Evolutionary conservation across 192 early-diverging fungal genomes (phyloP), one percentile per base, ranked within the genome.

Genomic region (Gigaspora rosea): DNA sequence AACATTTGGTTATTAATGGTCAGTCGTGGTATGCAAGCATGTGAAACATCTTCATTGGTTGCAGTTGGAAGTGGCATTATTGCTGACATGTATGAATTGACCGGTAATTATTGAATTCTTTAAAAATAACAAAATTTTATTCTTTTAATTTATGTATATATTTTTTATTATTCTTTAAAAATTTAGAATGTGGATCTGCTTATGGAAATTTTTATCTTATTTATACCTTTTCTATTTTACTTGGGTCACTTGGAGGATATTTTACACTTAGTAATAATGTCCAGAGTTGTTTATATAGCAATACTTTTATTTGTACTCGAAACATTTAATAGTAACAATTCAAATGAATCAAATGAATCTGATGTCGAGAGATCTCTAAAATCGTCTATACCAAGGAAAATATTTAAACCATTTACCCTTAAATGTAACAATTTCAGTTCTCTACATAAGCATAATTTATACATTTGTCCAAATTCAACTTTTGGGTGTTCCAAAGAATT

Each of bases 121-220:
- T 61, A 27, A 22, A 61, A 27, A 59, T 15, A 59, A 27, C 15
- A 61, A 20, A 27, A 22, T 27, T 27, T 61, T 27, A 20, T 9
- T 61, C 10, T 61, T 20, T 22, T 0, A 27, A n/a, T 18, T n/a
- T 59, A 18, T 59, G 5, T 22, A 8, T 27, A 27, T 11, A 22
- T 61, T 61, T 61, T 22, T 20, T 61, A 27, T 11, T 20, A 27
- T 61, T 11, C 22, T 61, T 27, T n/a, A 3, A 9, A 8, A 68
- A 46, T 47, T 41, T 5, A 68, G 82, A 83, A 52, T 77, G 82
- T 20, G 82, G 82, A 46, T n/a, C 77, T 15, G 82, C 82, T 27
- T 80, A 80, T 78, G 82, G 82, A 7, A 33, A 79, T 2, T 83
- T 71, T 47, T 83, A 79, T 57, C 54, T 83, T 1, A 79, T 9